Conservation (phyloP, 495 filamentous ascomycete species). For the Penicillium canescens region DNA sequence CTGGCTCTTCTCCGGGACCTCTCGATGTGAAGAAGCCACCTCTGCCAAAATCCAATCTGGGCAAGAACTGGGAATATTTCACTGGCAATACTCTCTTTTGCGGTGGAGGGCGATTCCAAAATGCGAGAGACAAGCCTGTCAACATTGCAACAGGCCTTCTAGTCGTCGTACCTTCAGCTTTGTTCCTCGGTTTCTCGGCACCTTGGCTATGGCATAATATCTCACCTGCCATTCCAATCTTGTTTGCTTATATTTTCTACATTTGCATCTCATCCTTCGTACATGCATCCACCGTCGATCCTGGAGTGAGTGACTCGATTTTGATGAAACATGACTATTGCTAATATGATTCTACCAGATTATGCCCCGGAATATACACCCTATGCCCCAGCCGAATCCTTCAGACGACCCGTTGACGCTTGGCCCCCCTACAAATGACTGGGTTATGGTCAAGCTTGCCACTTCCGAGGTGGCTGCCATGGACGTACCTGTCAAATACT, state of each 20-base stretch:
- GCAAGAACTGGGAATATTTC: slow-evolving; percentile 88
- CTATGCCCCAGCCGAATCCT: slow-evolving; percentile 53
- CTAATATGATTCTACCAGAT: slow-evolving; percentile 53
- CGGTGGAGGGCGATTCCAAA: slow-evolving; percentile 81
- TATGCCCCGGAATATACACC: slow-evolving; percentile 79
- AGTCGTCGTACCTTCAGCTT: slow-evolving; percentile 68
- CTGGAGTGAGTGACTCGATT: slow-evolving; percentile 67
- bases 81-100: slow-evolving; percentile 89
- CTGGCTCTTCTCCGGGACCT: slow-evolving; percentile 66
- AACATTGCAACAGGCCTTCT: slow-evolving; percentile 84
- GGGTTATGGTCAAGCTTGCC: slow-evolving; percentile 83
- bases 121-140: slow-evolving; percentile 84
- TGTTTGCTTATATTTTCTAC: slow-evolving; percentile 88
- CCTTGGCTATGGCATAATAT: slow-evolving; percentile 89
- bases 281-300: slow-evolving; percentile 87
- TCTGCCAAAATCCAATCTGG: slow-evolving; percentile 44
- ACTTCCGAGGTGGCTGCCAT: slow-evolving; percentile 75
- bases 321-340: slow-evolving; percentile 14
- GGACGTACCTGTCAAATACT: slow-evolving; percentile 97
- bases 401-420: slow-evolving; percentile 76
- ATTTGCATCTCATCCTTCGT: slow-evolving; percentile 90
- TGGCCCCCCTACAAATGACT: slow-evolving; percentile 84
- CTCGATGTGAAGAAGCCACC: slow-evolving; percentile 33
- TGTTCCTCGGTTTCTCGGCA: slow-evolving; percentile 89
- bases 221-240: slow-evolving; percentile 86